Base-by-base conservation (phyloP, 306 rosid species). In the Cicer yamashitae region DNA sequence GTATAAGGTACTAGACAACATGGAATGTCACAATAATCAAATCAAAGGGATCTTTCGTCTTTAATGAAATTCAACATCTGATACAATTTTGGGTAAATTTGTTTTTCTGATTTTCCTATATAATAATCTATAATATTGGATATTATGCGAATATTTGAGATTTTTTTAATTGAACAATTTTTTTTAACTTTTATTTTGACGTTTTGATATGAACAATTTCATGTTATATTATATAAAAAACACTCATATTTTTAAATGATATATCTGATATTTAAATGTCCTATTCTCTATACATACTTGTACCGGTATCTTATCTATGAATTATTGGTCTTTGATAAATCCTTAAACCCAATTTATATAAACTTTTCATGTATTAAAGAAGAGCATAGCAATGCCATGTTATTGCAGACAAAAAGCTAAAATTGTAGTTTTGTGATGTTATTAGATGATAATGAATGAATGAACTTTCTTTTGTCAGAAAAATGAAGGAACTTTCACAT, bases 401-500 rank as follows among this genome's bases (percentile, higher is more conserved):
- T 17, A 63, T 61, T 22, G 50, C 34, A 54, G 61, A 46, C 57
- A 68, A 65, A 80, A 67, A 51, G 73, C 38, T 3, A 62, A 70
- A 54, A 43, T 5, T 38, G 61, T 17, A 40, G 67, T 40, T 60
- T 60, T 60, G 65, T 59, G 65, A 60, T 60, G 67, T 60, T 60
- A 60, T 60, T 60, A 60, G 20, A 60, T 60, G 67, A 34, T 60
- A 60, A 60, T 60, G 67, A 60, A 58, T 7, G 9, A 41, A 41
- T 1, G n/a, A 34, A 12, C 41, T 60, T 13, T 34, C 1, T 60
- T 60, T 60, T 60, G 67, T 60, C 67, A 60, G 14, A 60, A 60
- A 34, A 34, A 34, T 34, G 66, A 73, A 82, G 47, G 69, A 45
- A 50, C 45, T 82, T 60, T 45, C 58, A 79, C 34, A 39, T 77